These are phyloP conservation scores for Leptographium flavum DNA, from an alignment of 2,329 filamentous ascomycete genomes.

Conservation along the genomic window DNA sequence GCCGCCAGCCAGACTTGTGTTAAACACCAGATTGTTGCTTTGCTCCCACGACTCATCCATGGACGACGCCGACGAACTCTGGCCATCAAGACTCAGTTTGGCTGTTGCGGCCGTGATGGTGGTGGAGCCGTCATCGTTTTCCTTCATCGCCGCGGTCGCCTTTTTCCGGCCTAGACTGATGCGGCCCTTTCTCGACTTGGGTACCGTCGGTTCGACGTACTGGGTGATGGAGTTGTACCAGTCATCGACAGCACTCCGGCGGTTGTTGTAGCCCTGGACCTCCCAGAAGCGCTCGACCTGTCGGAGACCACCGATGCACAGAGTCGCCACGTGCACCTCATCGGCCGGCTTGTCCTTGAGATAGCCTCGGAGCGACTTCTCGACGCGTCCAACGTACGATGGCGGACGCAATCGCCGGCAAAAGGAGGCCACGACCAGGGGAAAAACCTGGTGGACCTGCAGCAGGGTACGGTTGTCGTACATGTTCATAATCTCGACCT, in stretches of 20 bases:
- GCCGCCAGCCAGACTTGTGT: slow-evolving; percentile 44
- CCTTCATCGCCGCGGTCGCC: slow-evolving; percentile 25
- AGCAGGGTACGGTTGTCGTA: slow-evolving; percentile 50
- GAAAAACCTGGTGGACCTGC: slow-evolving; percentile 50
- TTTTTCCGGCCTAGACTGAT: slow-evolving; percentile 44
- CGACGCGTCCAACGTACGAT: slow-evolving; percentile 48
- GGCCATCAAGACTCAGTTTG: neutral
- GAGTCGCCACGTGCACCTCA: slow-evolving; percentile 45
- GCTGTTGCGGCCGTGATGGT: neutral
- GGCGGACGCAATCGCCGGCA: slow-evolving; percentile 47
- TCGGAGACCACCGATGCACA: slow-evolving; percentile 46
- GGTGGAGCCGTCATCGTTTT: slow-evolving; percentile 16
- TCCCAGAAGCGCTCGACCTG: slow-evolving; percentile 53
- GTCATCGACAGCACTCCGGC: slow-evolving; percentile 41
- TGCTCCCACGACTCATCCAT: slow-evolving; percentile 12
- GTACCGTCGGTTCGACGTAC: slow-evolving; percentile 25
- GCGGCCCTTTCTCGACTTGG: slow-evolving; percentile 35
- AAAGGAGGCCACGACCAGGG: slow-evolving; percentile 49
- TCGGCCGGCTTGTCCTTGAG: slow-evolving; percentile 47
- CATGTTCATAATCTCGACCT: slow-evolving; percentile 45
- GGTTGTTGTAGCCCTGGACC: slow-evolving; percentile 49
- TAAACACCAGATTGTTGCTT: slow-evolving; percentile 33
- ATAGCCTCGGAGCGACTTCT: slow-evolving; percentile 49
- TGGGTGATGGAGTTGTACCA: slow-evolving; percentile 42
- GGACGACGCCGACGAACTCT: neutral